phyloP scores from a whole-genome alignment of 768 basidiomycete genomes.

The Ramaria rubella region DNA sequence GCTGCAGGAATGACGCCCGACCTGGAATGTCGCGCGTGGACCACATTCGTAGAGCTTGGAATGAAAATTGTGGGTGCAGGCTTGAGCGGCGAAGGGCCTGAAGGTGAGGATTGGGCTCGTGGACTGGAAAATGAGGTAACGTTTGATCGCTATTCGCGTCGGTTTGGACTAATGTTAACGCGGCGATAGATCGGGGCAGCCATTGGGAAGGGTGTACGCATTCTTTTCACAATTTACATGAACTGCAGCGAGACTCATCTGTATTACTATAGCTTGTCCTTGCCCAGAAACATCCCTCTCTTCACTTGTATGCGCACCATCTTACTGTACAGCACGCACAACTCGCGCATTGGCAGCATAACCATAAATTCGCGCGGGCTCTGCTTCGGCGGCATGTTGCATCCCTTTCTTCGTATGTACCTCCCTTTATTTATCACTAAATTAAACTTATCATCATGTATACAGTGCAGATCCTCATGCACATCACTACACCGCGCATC shows the following conservation, averaged over 20 bases:
- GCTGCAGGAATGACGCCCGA: constrained; percentile 42
- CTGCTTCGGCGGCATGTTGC: constrained; percentile 48
- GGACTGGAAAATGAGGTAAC: constrained; percentile 51
- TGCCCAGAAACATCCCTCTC: constrained; percentile 49
- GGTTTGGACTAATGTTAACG: neutral
- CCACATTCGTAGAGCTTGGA: constrained; percentile 61
- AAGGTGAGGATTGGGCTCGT: constrained; percentile 38
- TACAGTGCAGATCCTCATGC: constrained; percentile 11
- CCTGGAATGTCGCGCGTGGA: constrained; percentile 67
- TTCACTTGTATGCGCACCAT: constrained; percentile 53
- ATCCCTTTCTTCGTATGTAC: constrained; percentile 29
- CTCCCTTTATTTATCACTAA: constrained; percentile 19
- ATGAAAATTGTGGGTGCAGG: constrained; percentile 48
- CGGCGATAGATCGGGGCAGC: constrained; percentile 49
- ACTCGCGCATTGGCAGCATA: constrained; percentile 45
- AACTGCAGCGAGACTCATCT: neutral
- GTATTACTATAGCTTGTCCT: constrained; percentile 8
- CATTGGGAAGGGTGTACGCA: constrained; percentile 59
- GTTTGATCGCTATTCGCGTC: neutral
- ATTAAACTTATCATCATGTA: neutral
- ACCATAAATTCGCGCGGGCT: constrained; percentile 54
- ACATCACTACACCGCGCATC: constrained; percentile 47
- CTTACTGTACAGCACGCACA: constrained; percentile 58
- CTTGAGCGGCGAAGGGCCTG: constrained; percentile 22
- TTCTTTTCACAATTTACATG: neutral